Conservation (phyloP, 2,329 filamentous ascomycete species). For the Monosporascus ibericus region DNA sequence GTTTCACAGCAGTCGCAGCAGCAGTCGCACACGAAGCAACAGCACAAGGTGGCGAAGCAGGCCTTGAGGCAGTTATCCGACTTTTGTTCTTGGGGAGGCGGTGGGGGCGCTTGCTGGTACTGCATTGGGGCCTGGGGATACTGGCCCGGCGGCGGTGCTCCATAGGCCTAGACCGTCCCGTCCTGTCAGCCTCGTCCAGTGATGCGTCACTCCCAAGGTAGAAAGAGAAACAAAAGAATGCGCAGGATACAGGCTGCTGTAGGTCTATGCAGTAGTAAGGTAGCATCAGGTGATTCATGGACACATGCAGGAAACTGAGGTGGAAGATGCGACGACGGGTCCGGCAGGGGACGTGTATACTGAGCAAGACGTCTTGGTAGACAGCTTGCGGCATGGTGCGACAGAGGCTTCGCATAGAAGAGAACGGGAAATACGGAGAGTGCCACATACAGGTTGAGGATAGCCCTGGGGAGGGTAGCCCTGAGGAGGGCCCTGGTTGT, state of each 20-base stretch:
- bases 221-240: background rate
- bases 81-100: conserved; percentile 23
- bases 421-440: conserved; percentile 1
- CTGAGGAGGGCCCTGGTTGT: conserved; percentile 25
- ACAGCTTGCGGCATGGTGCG: background rate
- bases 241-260: background rate
- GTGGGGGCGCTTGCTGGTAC: conserved; percentile 36
- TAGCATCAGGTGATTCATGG: too few species aligned
- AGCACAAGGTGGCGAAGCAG: conserved; percentile 42
- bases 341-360: too few species aligned
- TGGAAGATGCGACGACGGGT: too few species aligned
- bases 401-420: background rate
- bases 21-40: conserved; percentile 45
- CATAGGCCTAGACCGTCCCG: conserved; percentile 28
- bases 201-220: background rate
- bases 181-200: background rate
- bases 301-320: too few species aligned
- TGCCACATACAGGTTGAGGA: conserved; percentile 34
- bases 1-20: conserved; percentile 45
- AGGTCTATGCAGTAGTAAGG: too few species aligned
- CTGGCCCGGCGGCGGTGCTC: conserved; percentile 27
- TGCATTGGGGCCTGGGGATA: conserved; percentile 40
- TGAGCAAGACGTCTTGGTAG: conserved; percentile 6
- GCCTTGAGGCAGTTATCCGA: conserved; percentile 35
- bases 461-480: conserved; percentile 32